Evolutionary conservation across 495 filamentous ascomycete genomes (phyloP).

Genomic region (Tricharina praecox): DNA sequence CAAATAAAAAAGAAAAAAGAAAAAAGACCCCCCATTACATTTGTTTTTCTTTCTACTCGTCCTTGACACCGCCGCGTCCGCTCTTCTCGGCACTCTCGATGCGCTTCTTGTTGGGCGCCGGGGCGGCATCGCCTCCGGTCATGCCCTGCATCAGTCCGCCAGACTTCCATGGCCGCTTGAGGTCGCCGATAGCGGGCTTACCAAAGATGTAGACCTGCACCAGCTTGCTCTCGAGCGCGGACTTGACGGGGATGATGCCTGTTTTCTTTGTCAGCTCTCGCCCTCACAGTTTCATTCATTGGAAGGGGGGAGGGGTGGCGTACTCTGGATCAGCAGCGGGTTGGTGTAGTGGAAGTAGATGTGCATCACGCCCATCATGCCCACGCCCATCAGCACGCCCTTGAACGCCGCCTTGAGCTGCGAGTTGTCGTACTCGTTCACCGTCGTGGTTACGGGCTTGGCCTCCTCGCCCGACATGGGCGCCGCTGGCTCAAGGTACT

Average conservation of each 20-base stretch:
- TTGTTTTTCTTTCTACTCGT: constrained; percentile 48
- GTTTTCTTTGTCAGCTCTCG: constrained; percentile 3
- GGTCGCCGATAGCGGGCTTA: constrained; percentile 73
- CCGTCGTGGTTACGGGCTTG: constrained; percentile 87
- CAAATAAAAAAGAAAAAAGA: not conserved
- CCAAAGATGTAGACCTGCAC: constrained; percentile 89
- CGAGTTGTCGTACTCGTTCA: constrained; percentile 75
- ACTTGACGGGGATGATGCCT: constrained; percentile 87
- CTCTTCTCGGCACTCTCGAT: constrained; percentile 75
- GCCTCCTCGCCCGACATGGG: constrained; percentile 85
- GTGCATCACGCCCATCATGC: constrained; percentile 98
- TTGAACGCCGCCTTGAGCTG: constrained; percentile 73
- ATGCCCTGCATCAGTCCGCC: constrained; percentile 60
- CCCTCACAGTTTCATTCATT: too few relatives aligned
- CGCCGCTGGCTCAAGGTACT: constrained; percentile 88
- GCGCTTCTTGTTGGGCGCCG: constrained; percentile 95
- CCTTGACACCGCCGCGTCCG: constrained; percentile 73
- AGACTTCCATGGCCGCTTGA: constrained; percentile 90
- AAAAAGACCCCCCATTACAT: not conserved
- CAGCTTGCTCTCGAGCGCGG: constrained; percentile 81
- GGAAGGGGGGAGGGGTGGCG: not conserved
- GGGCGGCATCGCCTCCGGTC: constrained; percentile 46
- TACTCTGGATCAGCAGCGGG: constrained; percentile 84
- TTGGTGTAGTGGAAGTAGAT: constrained; percentile 98
- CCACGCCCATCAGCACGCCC: constrained; percentile 81